phyloP scores from a whole-genome alignment of 192 early-diverging fungal genomes.

The Neocallimastix lanati region DNA sequence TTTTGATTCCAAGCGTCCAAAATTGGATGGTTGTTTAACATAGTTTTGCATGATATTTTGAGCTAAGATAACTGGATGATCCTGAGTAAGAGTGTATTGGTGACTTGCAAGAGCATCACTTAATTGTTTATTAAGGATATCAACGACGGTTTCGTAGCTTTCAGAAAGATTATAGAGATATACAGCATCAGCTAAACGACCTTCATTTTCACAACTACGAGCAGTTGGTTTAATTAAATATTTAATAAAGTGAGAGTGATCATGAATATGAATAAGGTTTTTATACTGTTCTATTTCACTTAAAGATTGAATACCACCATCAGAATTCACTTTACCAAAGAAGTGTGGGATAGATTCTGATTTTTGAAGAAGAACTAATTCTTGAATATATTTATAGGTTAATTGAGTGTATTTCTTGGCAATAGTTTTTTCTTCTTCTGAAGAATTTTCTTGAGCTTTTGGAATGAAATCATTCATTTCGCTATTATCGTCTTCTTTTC shows the following conservation, averaged over 20 bases:
- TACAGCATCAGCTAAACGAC: conserved; percentile 47
- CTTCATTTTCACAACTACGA: conserved; percentile 38
- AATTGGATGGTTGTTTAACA: conserved; percentile 21
- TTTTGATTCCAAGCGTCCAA: conserved; percentile 12
- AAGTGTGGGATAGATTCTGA: conserved; percentile 29
- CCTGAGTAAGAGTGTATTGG: neutral
- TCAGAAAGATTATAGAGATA: conserved; percentile 57
- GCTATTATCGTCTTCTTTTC: neutral
- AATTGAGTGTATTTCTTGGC: conserved; percentile 23
- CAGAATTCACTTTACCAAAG: conserved; percentile 13
- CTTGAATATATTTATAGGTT: conserved; percentile 28
- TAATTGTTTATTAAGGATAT: conserved; percentile 45
- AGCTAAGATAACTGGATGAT: conserved; percentile 6
- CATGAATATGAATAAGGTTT: conserved; percentile 35
- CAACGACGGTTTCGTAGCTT: conserved; percentile 54
- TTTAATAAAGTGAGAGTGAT: conserved; percentile 37
- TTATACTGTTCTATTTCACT: conserved; percentile 52
- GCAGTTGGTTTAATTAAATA: conserved; percentile 48
- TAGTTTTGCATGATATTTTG: conserved; percentile 24
- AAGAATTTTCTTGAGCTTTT: neutral
- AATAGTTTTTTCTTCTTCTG: neutral
- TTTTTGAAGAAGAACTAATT: conserved; percentile 31
- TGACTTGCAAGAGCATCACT: conserved; percentile 23
- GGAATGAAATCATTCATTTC: neutral
- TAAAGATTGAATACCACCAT: neutral